These are phyloP conservation scores for Mycena leptocephala DNA, from an alignment of 768 basidiomycete species.

Conservation along the genomic window DNA sequence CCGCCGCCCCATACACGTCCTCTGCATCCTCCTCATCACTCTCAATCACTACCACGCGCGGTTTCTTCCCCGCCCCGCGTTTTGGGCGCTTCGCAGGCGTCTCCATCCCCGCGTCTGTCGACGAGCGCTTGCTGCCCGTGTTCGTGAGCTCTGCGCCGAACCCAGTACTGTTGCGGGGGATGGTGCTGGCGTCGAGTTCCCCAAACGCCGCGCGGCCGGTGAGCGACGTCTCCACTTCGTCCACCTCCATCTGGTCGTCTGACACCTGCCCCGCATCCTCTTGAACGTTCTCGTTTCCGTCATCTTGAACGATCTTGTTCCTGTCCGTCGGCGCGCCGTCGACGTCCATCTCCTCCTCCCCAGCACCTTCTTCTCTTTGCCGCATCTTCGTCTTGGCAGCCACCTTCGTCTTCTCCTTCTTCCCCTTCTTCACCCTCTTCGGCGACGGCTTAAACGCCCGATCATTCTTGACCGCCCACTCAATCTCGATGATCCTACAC, in stretches of 20 bases:
- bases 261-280: constrained; percentile 33
- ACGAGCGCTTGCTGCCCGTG: constrained; percentile 56
- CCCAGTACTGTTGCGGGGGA: too few species aligned
- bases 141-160: constrained; percentile 66
- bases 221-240: constrained; percentile 40
- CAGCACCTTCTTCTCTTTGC: constrained; percentile 28
- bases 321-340: constrained; percentile 36
- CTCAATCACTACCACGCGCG: constrained; percentile 37
- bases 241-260: constrained; percentile 38
- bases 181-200: too few species aligned
- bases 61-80: constrained; percentile 49
- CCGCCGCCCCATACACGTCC: constrained; percentile 49
- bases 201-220: constrained; percentile 29
- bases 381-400: constrained; percentile 30
- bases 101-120: constrained; percentile 46
- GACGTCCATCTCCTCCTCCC: constrained; percentile 44
- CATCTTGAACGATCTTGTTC: constrained; percentile 30
- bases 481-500: constrained; percentile 85
- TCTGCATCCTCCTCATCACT: constrained; percentile 51
- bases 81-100: constrained; percentile 45
- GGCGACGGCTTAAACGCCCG: constrained; percentile 73
- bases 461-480: constrained; percentile 81
- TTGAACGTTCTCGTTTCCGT: constrained; percentile 41
- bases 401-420: constrained; percentile 46
- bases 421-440: constrained; percentile 60